phyloP scores from a whole-genome alignment of 495 filamentous ascomycete species.

The Talaromyces borbonicus region DNA sequence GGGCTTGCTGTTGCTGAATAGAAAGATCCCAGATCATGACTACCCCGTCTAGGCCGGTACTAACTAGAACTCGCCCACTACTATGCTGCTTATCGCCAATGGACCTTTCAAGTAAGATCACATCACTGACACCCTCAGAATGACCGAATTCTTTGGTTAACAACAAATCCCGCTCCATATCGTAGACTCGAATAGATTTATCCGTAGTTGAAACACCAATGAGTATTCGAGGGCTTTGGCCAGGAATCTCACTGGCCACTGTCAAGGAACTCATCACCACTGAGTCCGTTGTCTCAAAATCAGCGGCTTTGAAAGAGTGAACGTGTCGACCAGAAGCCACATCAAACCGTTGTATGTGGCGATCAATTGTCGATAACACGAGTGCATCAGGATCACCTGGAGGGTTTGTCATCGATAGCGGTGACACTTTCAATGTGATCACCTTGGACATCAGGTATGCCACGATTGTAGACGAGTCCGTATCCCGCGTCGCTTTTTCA shows the following conservation, averaged over 20 bases:
- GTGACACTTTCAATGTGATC: constrained; percentile 76
- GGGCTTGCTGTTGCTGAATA: constrained; percentile 26
- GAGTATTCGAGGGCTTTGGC: constrained; percentile 45
- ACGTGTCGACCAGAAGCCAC: constrained; percentile 59
- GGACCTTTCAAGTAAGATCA: constrained; percentile 53
- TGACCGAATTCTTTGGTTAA: constrained; percentile 88
- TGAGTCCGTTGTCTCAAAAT: constrained; percentile 66
- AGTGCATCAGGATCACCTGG: constrained; percentile 50
- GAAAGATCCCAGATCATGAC: constrained; percentile 76
- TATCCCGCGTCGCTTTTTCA: constrained; percentile 58
- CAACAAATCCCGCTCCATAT: constrained; percentile 62
- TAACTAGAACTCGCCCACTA: constrained; percentile 48
- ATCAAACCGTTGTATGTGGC: constrained; percentile 69
- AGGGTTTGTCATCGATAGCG: constrained; percentile 66
- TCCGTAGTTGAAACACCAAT: constrained; percentile 84
- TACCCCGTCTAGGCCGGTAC: constrained; percentile 71
- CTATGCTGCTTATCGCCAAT: constrained; percentile 30
- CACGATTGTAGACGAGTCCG: constrained; percentile 50
- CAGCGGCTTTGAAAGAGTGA: constrained; percentile 68
- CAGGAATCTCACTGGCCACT: constrained; percentile 30
- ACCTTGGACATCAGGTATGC: constrained; percentile 68
- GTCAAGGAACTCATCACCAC: constrained; percentile 73
- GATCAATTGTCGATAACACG: constrained; percentile 72
- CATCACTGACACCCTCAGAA: constrained; percentile 79
- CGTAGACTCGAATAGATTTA: constrained; percentile 87